Conservation (phyloP, 371 early-diverging fungal species). For the Basidiobolus meristosporus region DNA sequence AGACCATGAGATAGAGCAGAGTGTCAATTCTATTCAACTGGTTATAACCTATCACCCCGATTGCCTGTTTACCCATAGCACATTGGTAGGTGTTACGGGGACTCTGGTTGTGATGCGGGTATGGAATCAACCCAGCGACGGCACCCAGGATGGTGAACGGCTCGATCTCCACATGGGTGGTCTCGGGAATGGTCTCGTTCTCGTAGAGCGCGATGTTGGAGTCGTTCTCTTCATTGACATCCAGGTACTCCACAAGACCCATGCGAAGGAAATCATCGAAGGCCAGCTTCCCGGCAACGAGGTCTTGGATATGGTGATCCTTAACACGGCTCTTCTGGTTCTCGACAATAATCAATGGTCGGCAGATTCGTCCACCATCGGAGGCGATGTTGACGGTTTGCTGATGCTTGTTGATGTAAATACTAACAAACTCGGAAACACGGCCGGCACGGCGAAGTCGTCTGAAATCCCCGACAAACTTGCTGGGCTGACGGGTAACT, state of each 20-base stretch:
- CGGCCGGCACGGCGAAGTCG: slow-evolving; percentile 69
- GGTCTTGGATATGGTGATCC: slow-evolving; percentile 44
- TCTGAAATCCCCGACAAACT: slow-evolving; percentile 71
- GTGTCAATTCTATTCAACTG: slow-evolving; percentile 95
- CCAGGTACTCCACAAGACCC: slow-evolving; percentile 96
- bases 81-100: slow-evolving; percentile 98
- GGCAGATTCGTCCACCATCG: slow-evolving; percentile 97
- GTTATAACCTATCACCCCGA: slow-evolving; percentile 94
- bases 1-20: slow-evolving; percentile 85
- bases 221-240: slow-evolving; percentile 98
- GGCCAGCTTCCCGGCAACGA: slow-evolving; percentile 28
- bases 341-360: slow-evolving; percentile 95
- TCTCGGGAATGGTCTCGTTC: slow-evolving; percentile 56
- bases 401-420: slow-evolving; percentile 75
- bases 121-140: slow-evolving; percentile 98
- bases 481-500: slow-evolving; percentile 51
- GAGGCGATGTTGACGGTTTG: slow-evolving; percentile 81
- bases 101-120: slow-evolving; percentile 99
- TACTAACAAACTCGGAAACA: slow-evolving; percentile 82
- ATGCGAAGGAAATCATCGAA: slow-evolving; percentile 85
- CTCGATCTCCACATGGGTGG: slow-evolving; percentile 97
- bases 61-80: slow-evolving; percentile 99
- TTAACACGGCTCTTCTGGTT: slow-evolving; percentile 51
- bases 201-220: slow-evolving; percentile 85
- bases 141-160: slow-evolving; percentile 96